phyloP scores from a whole-genome alignment of 1,284 basidiomycete genomes.

The Pseudozyma tsukubaensis region DNA sequence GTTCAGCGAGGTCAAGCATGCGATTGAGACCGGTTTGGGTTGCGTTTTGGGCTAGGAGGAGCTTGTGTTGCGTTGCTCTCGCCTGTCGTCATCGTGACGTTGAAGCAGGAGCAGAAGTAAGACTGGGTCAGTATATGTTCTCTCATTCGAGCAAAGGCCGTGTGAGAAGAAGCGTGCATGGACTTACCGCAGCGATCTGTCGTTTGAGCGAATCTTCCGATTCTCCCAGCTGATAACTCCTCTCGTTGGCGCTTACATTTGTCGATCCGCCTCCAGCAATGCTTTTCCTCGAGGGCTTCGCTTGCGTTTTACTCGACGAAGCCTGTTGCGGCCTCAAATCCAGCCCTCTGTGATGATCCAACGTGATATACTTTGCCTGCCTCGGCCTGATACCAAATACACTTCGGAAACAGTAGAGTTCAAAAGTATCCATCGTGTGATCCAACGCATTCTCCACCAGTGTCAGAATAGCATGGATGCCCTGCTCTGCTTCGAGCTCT shows the following conservation, averaged over 20 bases:
- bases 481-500: constrained; percentile 59
- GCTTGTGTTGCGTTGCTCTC: constrained; percentile 44
- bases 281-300: constrained; percentile 20
- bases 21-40: constrained; percentile 31
- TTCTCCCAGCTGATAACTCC: constrained; percentile 48
- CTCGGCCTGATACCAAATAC: constrained; percentile 62
- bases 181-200: constrained; percentile 48
- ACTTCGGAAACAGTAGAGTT: constrained; percentile 63
- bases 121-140: not conserved
- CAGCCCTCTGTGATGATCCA: constrained; percentile 65
- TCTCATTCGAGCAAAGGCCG: not conserved
- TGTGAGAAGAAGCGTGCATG: too few relatives aligned
- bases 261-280: constrained; percentile 9
- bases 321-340: constrained; percentile 51
- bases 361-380: constrained; percentile 61
- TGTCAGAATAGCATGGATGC: constrained; percentile 62
- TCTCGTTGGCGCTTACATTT: constrained; percentile 31
- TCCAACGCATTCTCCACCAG: constrained; percentile 66
- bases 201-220: constrained; percentile 50
- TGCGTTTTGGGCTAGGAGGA: constrained; percentile 33
- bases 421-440: constrained; percentile 66
- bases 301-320: constrained; percentile 2
- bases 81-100: too few relatives aligned
- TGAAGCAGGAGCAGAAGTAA: too few relatives aligned
- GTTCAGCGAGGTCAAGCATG: constrained; percentile 25